Percentiles rank a stretch among this genome's conserved stretches.
phyloP scores from a whole-genome alignment of 176 grass and related monocot genomes.

The Carex littledalei region DNA sequence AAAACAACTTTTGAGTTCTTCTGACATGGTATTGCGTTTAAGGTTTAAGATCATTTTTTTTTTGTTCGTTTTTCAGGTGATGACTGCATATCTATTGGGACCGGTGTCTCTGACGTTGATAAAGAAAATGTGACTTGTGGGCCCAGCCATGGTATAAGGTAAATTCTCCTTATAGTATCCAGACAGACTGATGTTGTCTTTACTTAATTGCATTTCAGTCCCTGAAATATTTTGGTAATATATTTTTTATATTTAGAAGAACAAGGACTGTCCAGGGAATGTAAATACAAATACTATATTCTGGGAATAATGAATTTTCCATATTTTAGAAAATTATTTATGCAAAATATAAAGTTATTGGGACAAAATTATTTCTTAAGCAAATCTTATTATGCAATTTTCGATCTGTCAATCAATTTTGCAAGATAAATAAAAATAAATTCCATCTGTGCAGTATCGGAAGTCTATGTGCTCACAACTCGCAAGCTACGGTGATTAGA shows the following conservation, averaged over 20 bases:
- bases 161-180: not conserved
- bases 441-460: constrained; percentile 50
- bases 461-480: constrained; percentile 82
- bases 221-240: not conserved
- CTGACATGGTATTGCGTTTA: not conserved
- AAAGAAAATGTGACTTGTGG: constrained; percentile 77
- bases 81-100: constrained; percentile 89
- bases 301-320: not conserved
- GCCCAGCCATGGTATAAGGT: constrained; percentile 87
- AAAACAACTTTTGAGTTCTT: not conserved
- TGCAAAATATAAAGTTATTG: not conserved
- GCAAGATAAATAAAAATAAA: not conserved
- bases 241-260: not conserved
- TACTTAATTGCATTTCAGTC: not conserved
- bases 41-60: not conserved
- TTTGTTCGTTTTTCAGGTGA: constrained; percentile 40
- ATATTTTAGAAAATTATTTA: not conserved
- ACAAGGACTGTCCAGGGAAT: not conserved
- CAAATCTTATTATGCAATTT: not conserved
- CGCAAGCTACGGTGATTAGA: constrained; percentile 75
- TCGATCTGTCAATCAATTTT: not conserved
- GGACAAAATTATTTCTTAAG: not conserved
- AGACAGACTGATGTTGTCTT: not conserved
- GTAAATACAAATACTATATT: not conserved
- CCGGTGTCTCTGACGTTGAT: constrained; percentile 72